Evolutionary conservation across 768 basidiomycete genomes (phyloP), one percentile per base, ranked within the genome.

Genomic region (Hericium coralloides): DNA sequence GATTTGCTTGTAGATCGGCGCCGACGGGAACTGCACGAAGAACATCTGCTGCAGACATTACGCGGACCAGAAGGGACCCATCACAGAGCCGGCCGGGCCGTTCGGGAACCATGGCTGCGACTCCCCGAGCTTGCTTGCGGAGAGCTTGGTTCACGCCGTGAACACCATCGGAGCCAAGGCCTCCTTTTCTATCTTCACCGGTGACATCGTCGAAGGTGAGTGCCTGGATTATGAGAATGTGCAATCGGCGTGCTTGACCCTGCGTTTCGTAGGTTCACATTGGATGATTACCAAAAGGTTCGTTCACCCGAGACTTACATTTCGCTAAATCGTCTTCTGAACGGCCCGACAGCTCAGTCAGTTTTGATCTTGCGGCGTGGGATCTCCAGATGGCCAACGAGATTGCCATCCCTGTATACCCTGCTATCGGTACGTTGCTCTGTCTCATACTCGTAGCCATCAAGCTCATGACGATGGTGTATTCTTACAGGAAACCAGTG

Each of bases 201-300:
- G 83, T 6, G 83, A 85, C 63, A 78, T 84, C 5, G 75, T 84
- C 4, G 82, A 84, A 68, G 79, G 82, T 81, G 52, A 53, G 66
- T 55, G 6, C 36, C 50, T 53, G 1, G n/a, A 8, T 18, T 18
- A 2, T 36, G 26, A 37, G 52, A 17, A 1, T 38, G 18, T 52
- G 20, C 8, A 36, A 36, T 41, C 0, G 22, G 23, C 37, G 20
- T 17, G 22, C 25, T n/a, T 37, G 49, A 52, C 52, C 10, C 53
- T 41, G n/a, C 17, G 6, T 25, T 26, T 59, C 7, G 55, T 57
- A 81, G 80, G 74, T 57, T 76, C 78, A 5, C 70, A 79, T 15
- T 83, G 81, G 81, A 65, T 75, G 14, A 70, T 79, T 6, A 70
- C 74, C 55, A 64, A 74, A 68, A 65, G 64, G 77, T 79, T 47